Base-by-base conservation (phyloP, 176 grass and related monocot genomes). In the Cymbopogon citratus region DNA sequence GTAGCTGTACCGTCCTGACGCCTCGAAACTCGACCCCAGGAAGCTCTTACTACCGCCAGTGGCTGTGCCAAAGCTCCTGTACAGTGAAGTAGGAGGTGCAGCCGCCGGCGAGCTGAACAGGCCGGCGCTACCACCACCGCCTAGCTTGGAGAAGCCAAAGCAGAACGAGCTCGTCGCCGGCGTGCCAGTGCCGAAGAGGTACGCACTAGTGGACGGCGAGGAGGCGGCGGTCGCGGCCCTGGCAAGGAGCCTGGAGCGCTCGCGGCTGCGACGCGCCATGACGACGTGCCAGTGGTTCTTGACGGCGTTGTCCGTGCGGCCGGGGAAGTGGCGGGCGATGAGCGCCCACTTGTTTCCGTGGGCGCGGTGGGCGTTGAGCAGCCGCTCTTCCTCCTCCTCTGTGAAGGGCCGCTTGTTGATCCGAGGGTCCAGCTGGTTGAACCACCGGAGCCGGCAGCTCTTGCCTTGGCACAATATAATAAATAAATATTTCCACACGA, bases 211-310 rank as follows among this genome's bases (percentile, higher is more conserved):
- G 16, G 73, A 35, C 4, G 69, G 48, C 18, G 45, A 69, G 12
- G 60, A 65, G 18, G 74, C 41, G 0, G 72, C 35, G 71, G 6
- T 70, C 31, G 83, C 8, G 5, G 68, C 68, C 59, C 59, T 77
- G 8, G 77, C 29, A 12, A 83, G 83, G 28, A 87, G 75, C 43
- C 75, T 60, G 54, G 79, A 89, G 52, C 83, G 84, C 21, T 91
- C 87, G 36, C 91, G 85, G 79, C 86, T 69, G 74, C 83, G 91
- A 11, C 94, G 91, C 2, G 94, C 94, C 89, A 93, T 88, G 85
- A 97, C 72, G 45, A 97, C 91, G 29, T 97, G 94, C 91, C 94
- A 94, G 56, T 97, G 94, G 76, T 97, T 97, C 87, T 97, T 97
- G 57, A 97, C 83, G n/a, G 94, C 85, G 84, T 97, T 97, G 80